Conservation (phyloP, 495 filamentous ascomycete species). For the Amorphotheca resinae region DNA sequence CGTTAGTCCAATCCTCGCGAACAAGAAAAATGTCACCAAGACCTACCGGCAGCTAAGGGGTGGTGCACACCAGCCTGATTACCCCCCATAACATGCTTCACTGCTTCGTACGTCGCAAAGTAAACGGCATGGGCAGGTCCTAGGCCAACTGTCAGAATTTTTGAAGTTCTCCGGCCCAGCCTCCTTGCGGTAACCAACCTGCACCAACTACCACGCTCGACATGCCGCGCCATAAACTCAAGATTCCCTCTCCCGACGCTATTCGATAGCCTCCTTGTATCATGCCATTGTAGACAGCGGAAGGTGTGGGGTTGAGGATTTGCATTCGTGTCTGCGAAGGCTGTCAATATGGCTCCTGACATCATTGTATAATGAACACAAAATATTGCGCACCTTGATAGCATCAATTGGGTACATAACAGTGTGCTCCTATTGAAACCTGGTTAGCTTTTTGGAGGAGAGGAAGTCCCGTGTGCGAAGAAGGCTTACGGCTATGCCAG, state of each 20-base stretch:
- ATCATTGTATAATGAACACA: not conserved
- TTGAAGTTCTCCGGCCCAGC: conserved; percentile 2
- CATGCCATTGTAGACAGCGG: conserved; percentile 78
- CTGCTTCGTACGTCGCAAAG: conserved; percentile 93
- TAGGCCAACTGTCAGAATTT: conserved; percentile 27
- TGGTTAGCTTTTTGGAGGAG: conserved; percentile 7
- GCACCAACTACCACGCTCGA: conserved; percentile 93
- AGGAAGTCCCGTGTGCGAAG: conserved; percentile 3
- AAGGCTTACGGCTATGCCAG: conserved; percentile 77
- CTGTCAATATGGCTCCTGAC: conserved; percentile 16
- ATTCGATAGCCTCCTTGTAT: conserved; percentile 88
- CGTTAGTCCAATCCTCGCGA: conserved; percentile 10
- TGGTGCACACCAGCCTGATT: conserved; percentile 84
- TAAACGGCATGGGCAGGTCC: conserved; percentile 96
- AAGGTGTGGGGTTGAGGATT: conserved; percentile 77
- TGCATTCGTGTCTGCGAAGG: conserved; percentile 85
- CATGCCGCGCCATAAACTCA: conserved; percentile 91
- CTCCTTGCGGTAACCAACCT: conserved; percentile 42
- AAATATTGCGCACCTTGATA: conserved; percentile 63
- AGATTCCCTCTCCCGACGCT: conserved; percentile 72
- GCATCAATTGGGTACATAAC: conserved; percentile 98
- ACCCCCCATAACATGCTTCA: conserved; percentile 91
- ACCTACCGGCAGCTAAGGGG: conserved; percentile 72
- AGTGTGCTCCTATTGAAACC: conserved; percentile 59
- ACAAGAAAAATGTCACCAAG: not conserved